Evolutionary conservation across 2,329 filamentous ascomycete species (phyloP).

Genomic region (Alternaria sp.): DNA sequence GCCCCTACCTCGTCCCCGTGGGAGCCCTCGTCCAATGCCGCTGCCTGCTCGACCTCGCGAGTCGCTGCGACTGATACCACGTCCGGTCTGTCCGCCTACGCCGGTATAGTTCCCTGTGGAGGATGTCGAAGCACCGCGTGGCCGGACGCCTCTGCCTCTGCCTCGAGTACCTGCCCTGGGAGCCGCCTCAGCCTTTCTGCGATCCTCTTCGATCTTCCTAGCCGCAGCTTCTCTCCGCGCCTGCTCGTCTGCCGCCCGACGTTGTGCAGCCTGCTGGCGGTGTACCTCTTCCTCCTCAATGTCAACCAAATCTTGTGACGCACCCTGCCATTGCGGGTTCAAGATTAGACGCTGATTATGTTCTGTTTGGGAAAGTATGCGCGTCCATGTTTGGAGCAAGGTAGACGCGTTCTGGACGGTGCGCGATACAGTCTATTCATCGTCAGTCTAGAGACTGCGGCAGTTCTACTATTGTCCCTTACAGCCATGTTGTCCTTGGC

Average conservation of each 20-base stretch:
- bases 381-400: slow-evolving; percentile 92
- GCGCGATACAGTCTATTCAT: slow-evolving; percentile 73
- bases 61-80: slow-evolving; percentile 57
- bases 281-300: slow-evolving; percentile 79
- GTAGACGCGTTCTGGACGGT: slow-evolving; percentile 89
- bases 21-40: slow-evolving; percentile 52
- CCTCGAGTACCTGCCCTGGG: slow-evolving; percentile 49
- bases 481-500: slow-evolving; percentile 81
- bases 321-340: slow-evolving; percentile 87
- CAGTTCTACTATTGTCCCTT: slow-evolving; percentile 32
- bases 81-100: slow-evolving; percentile 55
- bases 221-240: slow-evolving; percentile 73
- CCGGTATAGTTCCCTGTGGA: slow-evolving; percentile 50
- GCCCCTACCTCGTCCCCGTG: slow-evolving; percentile 40
- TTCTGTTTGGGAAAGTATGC: slow-evolving; percentile 94
- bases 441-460: slow-evolving; percentile 13
- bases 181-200: slow-evolving; percentile 65
- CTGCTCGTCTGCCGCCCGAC: slow-evolving; percentile 79
- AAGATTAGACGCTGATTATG: slow-evolving; percentile 94
- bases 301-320: slow-evolving; percentile 83
- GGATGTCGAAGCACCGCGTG: slow-evolving; percentile 39
- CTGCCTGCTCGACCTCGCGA: slow-evolving; percentile 52
- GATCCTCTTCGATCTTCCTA: slow-evolving; percentile 58
- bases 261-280: slow-evolving; percentile 78
- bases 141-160: slow-evolving; percentile 45